Base-by-base conservation (phyloP, 2,329 filamentous ascomycete genomes). In the Penicillium sp. region DNA sequence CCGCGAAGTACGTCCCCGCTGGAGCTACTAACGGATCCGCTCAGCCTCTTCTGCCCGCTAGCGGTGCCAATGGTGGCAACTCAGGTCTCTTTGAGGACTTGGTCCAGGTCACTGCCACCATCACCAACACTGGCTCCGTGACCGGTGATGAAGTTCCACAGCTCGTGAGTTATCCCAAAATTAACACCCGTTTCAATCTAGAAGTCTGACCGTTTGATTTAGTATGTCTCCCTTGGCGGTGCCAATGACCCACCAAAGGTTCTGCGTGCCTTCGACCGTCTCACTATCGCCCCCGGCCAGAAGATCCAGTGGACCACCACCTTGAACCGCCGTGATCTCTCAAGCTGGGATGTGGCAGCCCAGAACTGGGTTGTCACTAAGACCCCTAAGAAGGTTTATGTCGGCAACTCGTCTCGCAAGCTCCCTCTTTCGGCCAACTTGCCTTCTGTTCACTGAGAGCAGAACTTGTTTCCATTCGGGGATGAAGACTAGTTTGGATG, bases 291-390 rank as follows among this genome's bases (percentile, higher is more conserved):
- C 4, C 82, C 90, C 0, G 90, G 90, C n/a, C 72, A 85, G 72
- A 85, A 81, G 49, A 80, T 77, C 3, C 83, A 80, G 2, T 95
- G 94, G 78, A 79, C 73, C 1, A 86, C 84, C 0, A 82, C 86
- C 15, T 74, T 97, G 53, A 92, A 86, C 6, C 83, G 92, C 37
- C 85, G 91, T 54, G 93, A 97, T 68, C 64, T 97, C 53, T 91
- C 88, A 70, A 94, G 92, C 77, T 97, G 93, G 92, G 90, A 96
- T 63, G 78, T 83, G 1, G 80, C 69, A 1, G 71, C 76, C n/a
- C 92, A 97, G 80, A 87, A 97, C 78, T 97, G 93, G 92, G 83
- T 91, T 44, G 78, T 87, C 51, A 78, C 77, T 27, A 65, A 76
- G 22, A 79, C 83, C 62, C 73, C 79, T 50, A 86, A 86, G 78